phyloP scores from a whole-genome alignment of 345 rosid genomes.

The Hibiscus trionum region DNA sequence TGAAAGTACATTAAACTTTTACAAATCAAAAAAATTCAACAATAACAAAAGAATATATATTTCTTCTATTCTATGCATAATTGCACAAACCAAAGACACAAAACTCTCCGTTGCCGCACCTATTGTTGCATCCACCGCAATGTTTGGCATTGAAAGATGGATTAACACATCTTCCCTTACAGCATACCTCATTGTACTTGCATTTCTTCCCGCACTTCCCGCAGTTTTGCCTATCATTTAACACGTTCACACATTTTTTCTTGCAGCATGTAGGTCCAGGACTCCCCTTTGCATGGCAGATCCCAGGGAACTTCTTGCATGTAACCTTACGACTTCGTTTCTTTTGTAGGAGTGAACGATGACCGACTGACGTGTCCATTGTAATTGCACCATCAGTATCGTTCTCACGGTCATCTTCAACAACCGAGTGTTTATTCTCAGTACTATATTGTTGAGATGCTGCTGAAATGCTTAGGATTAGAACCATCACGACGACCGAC shows the following conservation, averaged over 20 bases:
- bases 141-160: constrained; percentile 20
- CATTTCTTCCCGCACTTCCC: constrained; percentile 38
- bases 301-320: constrained; percentile 5
- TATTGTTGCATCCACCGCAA: constrained; percentile 29
- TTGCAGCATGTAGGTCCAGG: constrained; percentile 11
- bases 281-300: neutral
- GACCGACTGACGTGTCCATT: neutral
- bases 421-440: neutral
- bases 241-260: constrained; percentile 20
- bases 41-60: neutral
- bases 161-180: constrained; percentile 34
- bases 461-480: neutral
- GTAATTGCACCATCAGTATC: neutral
- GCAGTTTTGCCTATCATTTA: constrained; percentile 24
- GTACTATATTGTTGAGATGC: neutral
- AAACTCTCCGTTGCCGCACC: constrained; percentile 15
- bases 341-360: neutral
- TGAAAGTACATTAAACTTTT: neutral
- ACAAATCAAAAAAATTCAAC: neutral
- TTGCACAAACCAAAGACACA: constrained; percentile 37
- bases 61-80: constrained; percentile 15
- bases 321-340: neutral
- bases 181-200: constrained; percentile 31
- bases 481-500: neutral
- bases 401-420: neutral